A percentile compares a stretch with the other conserved stretches of the same genome.
Conservation (phyloP, 2,329 filamentous ascomycete species). For the Lachnellula willkommii region DNA sequence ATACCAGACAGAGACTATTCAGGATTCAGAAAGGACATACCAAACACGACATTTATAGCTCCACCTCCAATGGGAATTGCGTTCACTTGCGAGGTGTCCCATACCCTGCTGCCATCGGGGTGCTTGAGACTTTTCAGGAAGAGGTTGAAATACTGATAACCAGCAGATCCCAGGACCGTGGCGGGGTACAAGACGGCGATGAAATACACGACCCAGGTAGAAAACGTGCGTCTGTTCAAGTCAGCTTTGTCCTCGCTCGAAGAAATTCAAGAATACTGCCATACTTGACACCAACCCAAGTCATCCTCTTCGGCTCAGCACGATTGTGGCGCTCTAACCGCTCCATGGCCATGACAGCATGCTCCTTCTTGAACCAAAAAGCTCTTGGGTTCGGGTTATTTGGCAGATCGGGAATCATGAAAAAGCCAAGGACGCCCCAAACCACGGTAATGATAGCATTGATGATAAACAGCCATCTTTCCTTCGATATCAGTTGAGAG, state of each 20-base stretch:
- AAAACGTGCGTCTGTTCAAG: conserved; percentile 36
- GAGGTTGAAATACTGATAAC: conserved; percentile 42
- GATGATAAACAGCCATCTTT: conserved; percentile 40
- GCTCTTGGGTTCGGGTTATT: conserved; percentile 33
- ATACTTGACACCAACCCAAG: conserved; percentile 34
- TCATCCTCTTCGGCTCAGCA: conserved; percentile 42
- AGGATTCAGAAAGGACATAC: background rate
- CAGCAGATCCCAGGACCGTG: conserved; percentile 42
- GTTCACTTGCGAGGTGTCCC: conserved; percentile 42
- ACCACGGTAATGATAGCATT: conserved; percentile 34
- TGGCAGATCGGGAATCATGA: conserved; percentile 20
- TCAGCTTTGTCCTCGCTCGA: background rate
- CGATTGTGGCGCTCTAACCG: conserved; percentile 40
- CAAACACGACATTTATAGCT: conserved; percentile 43
- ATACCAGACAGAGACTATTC: background rate
- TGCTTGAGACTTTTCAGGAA: conserved; percentile 39
- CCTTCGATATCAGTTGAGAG: background rate
- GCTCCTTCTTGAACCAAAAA: conserved; percentile 41
- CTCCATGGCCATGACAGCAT: conserved; percentile 39
- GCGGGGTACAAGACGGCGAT: conserved; percentile 41
- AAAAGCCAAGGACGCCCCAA: conserved; percentile 25
- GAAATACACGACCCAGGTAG: conserved; percentile 42
- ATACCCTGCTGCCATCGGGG: conserved; percentile 36
- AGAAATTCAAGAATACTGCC: conserved; percentile 10
- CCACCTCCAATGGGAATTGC: conserved; percentile 44